Evolutionary conservation across 495 filamentous ascomycete species (phyloP).

Genomic region (Rhypophila decipiens): DNA sequence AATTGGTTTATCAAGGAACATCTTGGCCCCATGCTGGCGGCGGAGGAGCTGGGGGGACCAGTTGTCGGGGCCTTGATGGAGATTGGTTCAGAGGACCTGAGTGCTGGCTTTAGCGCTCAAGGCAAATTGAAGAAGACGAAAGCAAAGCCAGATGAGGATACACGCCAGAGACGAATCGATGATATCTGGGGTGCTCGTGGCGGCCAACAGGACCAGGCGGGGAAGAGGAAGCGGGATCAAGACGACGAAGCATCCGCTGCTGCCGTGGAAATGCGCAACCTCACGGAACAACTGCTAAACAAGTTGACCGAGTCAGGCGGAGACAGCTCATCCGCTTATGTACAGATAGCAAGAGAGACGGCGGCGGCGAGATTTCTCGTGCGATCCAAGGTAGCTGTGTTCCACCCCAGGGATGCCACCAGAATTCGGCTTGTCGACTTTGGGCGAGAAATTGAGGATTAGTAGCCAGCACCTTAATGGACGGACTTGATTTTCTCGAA

Average conservation of each 20-base stretch:
- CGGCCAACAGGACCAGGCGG: slow-evolving; percentile 17
- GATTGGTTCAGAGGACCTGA: slow-evolving; percentile 49
- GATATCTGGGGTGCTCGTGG: slow-evolving; percentile 56
- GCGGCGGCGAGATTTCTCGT: slow-evolving; percentile 79
- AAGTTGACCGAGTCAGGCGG: slow-evolving; percentile 55
- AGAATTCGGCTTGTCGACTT: slow-evolving; percentile 77
- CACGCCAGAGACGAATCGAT: slow-evolving; percentile 64
- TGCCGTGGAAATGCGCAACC: slow-evolving; percentile 56
- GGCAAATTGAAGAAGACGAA: slow-evolving; percentile 63
- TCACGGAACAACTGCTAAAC: slow-evolving; percentile 58
- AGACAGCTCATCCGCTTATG: slow-evolving; percentile 54
- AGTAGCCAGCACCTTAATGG: too few species aligned
- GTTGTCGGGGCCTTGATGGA: slow-evolving; percentile 69
- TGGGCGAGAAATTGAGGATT: slow-evolving; percentile 67
- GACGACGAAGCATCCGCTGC: slow-evolving; percentile 59
- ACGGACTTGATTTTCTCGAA: too few species aligned
- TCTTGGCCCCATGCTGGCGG: slow-evolving; percentile 74
- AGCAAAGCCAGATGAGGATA: slow-evolving; percentile 35
- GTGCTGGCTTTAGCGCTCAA: slow-evolving; percentile 64
- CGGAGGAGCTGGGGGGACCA: slow-evolving; percentile 80
- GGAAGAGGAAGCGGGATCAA: slow-evolving; percentile 25
- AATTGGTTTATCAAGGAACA: slow-evolving; percentile 67
- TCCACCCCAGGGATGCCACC: slow-evolving; percentile 76
- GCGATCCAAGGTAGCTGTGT: slow-evolving; percentile 75
- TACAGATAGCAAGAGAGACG: slow-evolving; percentile 65